These are phyloP conservation scores for Yamadazyma spencermartinsiae DNA, from an alignment of 1,139 yeast genomes.

Conservation along the genomic window DNA sequence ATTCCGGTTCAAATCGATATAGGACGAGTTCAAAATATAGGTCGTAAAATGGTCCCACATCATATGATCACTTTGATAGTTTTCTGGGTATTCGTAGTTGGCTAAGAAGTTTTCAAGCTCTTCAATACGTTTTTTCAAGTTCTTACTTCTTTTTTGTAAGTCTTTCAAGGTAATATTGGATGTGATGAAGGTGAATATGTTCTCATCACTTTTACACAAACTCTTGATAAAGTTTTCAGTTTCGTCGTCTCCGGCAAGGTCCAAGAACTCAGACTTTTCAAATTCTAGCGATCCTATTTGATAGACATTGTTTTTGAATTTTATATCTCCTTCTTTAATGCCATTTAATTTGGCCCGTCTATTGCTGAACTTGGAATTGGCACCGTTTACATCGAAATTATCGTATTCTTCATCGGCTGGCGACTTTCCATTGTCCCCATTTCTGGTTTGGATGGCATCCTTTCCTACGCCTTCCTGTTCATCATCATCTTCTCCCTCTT, in stretches of 20 bases:
- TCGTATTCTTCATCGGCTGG: constrained; percentile 4
- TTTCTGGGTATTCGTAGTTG: constrained; percentile 41
- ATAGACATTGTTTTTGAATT: constrained; percentile 33
- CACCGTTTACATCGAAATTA: constrained; percentile 4
- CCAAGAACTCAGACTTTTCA: constrained; percentile 50
- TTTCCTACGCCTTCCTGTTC: constrained; percentile 8
- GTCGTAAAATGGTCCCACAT: constrained; percentile 39
- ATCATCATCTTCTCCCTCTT: constrained; percentile 7
- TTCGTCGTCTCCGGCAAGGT: constrained; percentile 47
- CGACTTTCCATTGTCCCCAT: constrained; percentile 1
- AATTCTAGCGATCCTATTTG: constrained; percentile 57
- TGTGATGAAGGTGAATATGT: constrained; percentile 46
- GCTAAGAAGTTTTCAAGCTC: constrained; percentile 37
- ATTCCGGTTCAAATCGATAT: constrained; percentile 35
- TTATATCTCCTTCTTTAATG: constrained; percentile 16
- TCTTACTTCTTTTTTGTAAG: constrained; percentile 46
- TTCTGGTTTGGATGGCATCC: no score
- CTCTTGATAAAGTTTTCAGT: constrained; percentile 54
- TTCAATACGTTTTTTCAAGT: constrained; percentile 35
- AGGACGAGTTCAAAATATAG: constrained; percentile 29
- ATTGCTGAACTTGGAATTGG: constrained; percentile 3
- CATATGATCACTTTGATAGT: constrained; percentile 26
- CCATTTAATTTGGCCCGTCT: constrained; percentile 9
- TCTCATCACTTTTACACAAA: constrained; percentile 45
- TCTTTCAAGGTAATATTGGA: constrained; percentile 49